These are phyloP conservation scores for Scutellaria minor DNA, from an alignment of 257 asterid species.

Conservation along the genomic window DNA sequence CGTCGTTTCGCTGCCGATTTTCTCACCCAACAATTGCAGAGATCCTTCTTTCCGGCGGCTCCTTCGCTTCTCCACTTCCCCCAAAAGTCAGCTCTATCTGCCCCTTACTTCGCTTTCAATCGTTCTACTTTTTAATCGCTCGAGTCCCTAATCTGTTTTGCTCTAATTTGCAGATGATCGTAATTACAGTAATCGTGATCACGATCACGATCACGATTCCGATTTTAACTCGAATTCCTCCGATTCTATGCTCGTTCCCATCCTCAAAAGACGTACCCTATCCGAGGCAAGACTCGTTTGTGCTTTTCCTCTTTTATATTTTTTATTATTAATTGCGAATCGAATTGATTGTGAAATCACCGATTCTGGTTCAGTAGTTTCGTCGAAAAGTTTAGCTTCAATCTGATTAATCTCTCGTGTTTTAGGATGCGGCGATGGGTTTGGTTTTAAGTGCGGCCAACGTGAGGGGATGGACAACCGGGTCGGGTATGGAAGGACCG, in stretches of 20 bases:
- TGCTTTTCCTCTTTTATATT: neutral
- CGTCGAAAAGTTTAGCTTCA: constrained; percentile 9
- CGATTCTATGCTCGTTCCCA: constrained; percentile 54
- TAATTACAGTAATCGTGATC: constrained; percentile 39
- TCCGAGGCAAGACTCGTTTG: constrained; percentile 52
- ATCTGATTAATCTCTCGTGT: neutral
- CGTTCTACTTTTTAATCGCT: neutral
- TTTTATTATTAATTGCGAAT: too few relatives aligned
- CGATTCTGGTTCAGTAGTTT: neutral
- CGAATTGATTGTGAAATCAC: too few relatives aligned
- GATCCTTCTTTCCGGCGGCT: constrained; percentile 48
- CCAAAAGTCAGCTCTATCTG: constrained; percentile 52
- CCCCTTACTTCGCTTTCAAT: neutral
- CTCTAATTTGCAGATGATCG: constrained; percentile 39
- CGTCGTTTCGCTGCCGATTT: constrained; percentile 53
- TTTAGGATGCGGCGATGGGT: constrained; percentile 92
- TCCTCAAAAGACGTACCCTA: constrained; percentile 48
- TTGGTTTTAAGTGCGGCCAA: constrained; percentile 79
- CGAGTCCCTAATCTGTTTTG: constrained; percentile 7
- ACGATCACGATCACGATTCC: constrained; percentile 48
- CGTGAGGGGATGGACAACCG: constrained; percentile 94
- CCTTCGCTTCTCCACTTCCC: constrained; percentile 64
- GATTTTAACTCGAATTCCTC: constrained; percentile 56
- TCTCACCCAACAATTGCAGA: constrained; percentile 50
- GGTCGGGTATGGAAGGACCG: constrained; percentile 95